Evolutionary conservation across 2,329 filamentous ascomycete genomes (phyloP), one percentile per base, ranked within the genome.

Genomic region (Epichloe sp.): DNA sequence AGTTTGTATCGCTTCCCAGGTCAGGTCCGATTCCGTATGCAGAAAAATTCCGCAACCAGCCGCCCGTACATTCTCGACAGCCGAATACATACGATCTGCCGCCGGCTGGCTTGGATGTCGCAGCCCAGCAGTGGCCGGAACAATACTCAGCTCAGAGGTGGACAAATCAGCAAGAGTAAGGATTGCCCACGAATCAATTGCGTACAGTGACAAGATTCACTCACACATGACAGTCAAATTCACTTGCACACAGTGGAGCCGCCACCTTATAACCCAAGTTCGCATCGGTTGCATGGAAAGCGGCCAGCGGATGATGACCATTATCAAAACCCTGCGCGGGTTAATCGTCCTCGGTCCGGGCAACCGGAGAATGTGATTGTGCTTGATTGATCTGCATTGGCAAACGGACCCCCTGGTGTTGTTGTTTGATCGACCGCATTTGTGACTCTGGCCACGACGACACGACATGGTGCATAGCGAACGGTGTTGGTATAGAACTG

Each of bases 281-380:
- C 37, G 12, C 49, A 48, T 43, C 48, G 48, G 26, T 4, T 26
- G 11, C 45, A 48, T 34, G 52, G 48, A 11, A 53, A 53, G 44
- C 44, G 52, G 15, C 45, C 45, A 35, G 48, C 48, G 11, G 44
- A 37, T 17, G 44, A 53, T 50, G 51, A 48, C 26, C 44, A 50
- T 26, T 50, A 50, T 43, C 42, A 52, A 19, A 31, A 44, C 44
- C n/a, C 14, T 21, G 17, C 23, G 21, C 48, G 48, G 17, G 37
- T 36, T 8, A 44, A 44, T 34, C 51, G 51, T 37, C 15, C 50
- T 19, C 58, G 58, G 48, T 54, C 56, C 14, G 57, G 55, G 26
- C 57, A 54, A 47, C 56, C 55, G 11, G 63, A 62, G 34, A 55
- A 65, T 38, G 57, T 65, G 40, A 63, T 65, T 54, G 61, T 65